Percentiles rank a stretch among this genome's conserved stretches.
Evolutionary conservation across 2,329 filamentous ascomycete species (phyloP).

Genomic region (Ophiocordyceps camponoti-rufipedis): DNA sequence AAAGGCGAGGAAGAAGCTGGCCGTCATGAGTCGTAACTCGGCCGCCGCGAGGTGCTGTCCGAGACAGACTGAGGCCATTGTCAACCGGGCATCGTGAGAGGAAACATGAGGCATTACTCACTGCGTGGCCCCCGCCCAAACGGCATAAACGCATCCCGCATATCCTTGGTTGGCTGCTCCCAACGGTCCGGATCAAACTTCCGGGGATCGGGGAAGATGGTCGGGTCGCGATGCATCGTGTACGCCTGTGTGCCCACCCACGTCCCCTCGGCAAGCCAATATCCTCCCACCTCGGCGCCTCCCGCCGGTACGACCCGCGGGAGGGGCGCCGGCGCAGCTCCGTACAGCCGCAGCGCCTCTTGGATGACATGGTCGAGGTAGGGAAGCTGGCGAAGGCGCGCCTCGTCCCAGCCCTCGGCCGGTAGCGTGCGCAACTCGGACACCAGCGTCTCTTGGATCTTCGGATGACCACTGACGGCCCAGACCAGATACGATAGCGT

Average conservation of each 20-base stretch:
- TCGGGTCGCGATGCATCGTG: conserved; percentile 22
- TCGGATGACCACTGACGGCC: conserved; percentile 13
- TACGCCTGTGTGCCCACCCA: conserved; percentile 23
- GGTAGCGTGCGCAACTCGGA: conserved; percentile 16
- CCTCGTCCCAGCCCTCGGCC: conserved; percentile 5
- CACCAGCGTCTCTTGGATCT: conserved; percentile 13
- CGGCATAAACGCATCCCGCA: conserved; percentile 28
- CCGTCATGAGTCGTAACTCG: conserved; percentile 30
- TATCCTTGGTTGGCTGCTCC: conserved; percentile 13
- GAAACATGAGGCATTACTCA: conserved; percentile 1
- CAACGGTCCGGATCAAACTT: conserved; percentile 18
- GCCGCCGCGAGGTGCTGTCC: conserved; percentile 37
- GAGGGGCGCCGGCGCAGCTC: conserved; percentile 18
- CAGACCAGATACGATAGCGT: conserved; percentile 27
- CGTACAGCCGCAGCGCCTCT: conserved; percentile 25
- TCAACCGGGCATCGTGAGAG: not conserved
- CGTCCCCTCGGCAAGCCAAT: conserved; percentile 19
- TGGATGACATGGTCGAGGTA: conserved; percentile 23
- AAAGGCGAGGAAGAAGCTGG: conserved; percentile 30
- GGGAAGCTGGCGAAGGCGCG: conserved; percentile 10
- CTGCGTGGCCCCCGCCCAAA: conserved; percentile 32
- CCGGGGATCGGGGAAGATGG: conserved; percentile 11
- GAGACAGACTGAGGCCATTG: conserved; percentile 20
- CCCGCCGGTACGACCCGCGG: conserved; percentile 19
- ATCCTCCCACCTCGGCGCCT: conserved; percentile 19